Base-by-base conservation (phyloP, 495 filamentous ascomycete genomes). In the Daldinia decipiens region DNA sequence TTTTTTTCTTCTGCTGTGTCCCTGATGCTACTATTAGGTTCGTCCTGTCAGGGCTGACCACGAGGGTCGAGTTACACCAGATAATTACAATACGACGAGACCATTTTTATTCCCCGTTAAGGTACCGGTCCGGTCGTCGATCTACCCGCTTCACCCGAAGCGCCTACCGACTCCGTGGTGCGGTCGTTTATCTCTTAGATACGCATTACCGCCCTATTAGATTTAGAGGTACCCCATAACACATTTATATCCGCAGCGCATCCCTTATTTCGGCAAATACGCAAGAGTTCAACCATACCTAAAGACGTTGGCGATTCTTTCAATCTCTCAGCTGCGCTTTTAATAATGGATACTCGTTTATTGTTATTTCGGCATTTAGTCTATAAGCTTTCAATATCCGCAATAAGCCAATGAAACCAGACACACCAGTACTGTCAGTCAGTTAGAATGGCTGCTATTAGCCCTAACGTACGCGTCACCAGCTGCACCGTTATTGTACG, bases 31-130 rank as follows among this genome's bases (percentile, higher is more conserved):
- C 61, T 65, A 36, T 59, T 45, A 50, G 59, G 51, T 32, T 65
- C 65, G 40, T 67, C 62, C 69, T 67, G 45, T 68, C 56, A 67
- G 38, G 52, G 47, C 57, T 45, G 56, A 62, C 65, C 56, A 72
- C 65, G 65, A 57, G 60, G 36, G 54, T 27, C 40, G 53, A 45
- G 65, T 65, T 67, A 53, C 70, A 65, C 54, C 29, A 59, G 45
- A 68, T 52, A 61, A 61, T 61, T 57, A 34, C 39, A 56, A 68
- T 68, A 58, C 52, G 63, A 55, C 52, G 26, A 39, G 57, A 59
- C 32, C 54, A 62, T 52, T 31, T 31, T 27, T 64, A 24, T 64
- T 45, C 24, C 55, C 57, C 31, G 43, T 53, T n/a, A 52, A 68
- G 32, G 56, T 57, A 60, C 60, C 55, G 39, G 55, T 29, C 39